Percentiles rank a stretch among this genome's conserved stretches.
These are phyloP conservation scores for Fagopyrum tataricum DNA, from an alignment of 148 eudicot species.

Conservation along the genomic window DNA sequence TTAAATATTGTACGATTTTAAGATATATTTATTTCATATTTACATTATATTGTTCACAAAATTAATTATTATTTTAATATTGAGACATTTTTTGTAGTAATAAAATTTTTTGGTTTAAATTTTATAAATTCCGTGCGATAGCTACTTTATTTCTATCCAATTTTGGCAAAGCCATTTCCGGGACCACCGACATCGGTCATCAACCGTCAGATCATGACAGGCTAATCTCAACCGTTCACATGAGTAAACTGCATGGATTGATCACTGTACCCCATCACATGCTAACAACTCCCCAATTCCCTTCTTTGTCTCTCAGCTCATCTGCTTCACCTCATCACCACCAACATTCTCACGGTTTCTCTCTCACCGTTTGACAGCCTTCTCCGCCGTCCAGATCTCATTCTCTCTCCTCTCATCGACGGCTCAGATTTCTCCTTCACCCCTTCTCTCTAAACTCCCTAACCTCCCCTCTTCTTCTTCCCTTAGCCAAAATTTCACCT, in stretches of 20 bases:
- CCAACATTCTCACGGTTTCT: constrained; percentile 3
- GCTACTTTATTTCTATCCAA: too few relatives aligned
- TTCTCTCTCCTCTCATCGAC: constrained; percentile 3
- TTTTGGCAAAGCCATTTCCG: too few relatives aligned
- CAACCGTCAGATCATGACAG: neutral
- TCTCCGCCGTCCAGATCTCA: constrained; percentile 5
- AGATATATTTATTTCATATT: too few relatives aligned
- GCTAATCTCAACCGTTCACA: neutral
- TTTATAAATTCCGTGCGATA: too few relatives aligned
- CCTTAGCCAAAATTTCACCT: constrained; percentile 4
- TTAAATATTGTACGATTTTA: too few relatives aligned
- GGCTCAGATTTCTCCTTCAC: neutral
- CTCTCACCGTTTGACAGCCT: neutral
- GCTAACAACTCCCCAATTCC: too few relatives aligned
- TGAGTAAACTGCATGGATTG: neutral
- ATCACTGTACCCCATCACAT: neutral
- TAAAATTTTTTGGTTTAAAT: too few relatives aligned
- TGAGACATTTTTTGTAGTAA: too few relatives aligned
- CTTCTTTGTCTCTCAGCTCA: too few relatives aligned
- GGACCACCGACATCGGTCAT: too few relatives aligned
- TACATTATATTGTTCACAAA: too few relatives aligned
- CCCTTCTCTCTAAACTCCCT: constrained; percentile 2
- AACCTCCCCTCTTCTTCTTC: neutral
- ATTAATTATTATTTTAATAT: too few relatives aligned
- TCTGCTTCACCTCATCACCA: neutral